Base-by-base conservation (phyloP, 2,329 filamentous ascomycete genomes). In the Phialocephala sp. region DNA sequence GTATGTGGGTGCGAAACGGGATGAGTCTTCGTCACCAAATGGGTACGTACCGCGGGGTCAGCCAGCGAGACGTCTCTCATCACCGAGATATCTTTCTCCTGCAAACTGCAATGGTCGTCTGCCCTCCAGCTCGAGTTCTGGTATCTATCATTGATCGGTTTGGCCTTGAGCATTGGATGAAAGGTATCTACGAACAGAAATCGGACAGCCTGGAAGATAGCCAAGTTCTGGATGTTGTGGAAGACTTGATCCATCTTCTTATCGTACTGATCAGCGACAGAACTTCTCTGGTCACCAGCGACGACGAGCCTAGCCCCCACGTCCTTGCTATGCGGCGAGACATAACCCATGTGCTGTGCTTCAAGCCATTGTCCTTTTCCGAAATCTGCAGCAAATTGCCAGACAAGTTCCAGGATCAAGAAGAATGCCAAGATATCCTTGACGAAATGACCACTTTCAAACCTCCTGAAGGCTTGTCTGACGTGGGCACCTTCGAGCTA, bases 1-100 rank as follows among this genome's bases (percentile, higher is more conserved):
- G 93, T 60, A 97, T 98, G 89, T 99, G 96, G 95, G 94, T 99
- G 69, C 89, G 95, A 63, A 99, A 99, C 76, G 95, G 95, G 1
- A 93, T 99, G 75, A 98, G 94, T 73, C 85, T 99, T 60, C 89
- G 94, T 45, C 95, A 99, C 77, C 95, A 99, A 78, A 95, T 96
- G 76, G 91, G 91, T 60, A 95, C 94, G 20, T 99, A 99, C 76
- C 89, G 93, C 18, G 94, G 93, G 47, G 93, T 97, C 15, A 88
- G 89, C 12, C 92, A 96, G 74, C 86, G 95, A 70, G 95, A 99
- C 77, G 91, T 97, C 22, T 93, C 93, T 1, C 94, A 97, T 74
- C 94, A 97, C 73, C 88, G 95, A 65, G 96, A 99, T 75, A 91
- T 99, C 54, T 97, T 98, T 77, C 85, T 99, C 59, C 80, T 99